These are phyloP conservation scores for Schrenkiella parvula DNA, from an alignment of 345 rosid species.

Conservation along the genomic window DNA sequence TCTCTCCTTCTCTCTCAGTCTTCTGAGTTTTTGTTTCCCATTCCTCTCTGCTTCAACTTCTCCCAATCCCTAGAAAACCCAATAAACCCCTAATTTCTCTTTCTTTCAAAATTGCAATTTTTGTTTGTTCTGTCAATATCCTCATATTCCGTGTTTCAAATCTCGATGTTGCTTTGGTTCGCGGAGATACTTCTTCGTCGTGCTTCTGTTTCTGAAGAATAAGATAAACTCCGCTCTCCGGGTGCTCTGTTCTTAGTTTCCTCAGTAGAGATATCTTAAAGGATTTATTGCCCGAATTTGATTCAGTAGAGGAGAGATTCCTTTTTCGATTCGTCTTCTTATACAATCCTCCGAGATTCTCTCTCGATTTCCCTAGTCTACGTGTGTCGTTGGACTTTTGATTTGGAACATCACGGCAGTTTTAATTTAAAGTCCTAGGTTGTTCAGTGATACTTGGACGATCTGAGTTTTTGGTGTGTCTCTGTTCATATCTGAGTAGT, in stretches of 20 bases:
- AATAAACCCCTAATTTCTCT: constrained; percentile 36
- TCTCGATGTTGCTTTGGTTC: constrained; percentile 32
- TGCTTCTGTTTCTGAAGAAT: constrained; percentile 36
- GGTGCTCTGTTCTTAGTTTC: constrained; percentile 31
- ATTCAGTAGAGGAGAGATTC: constrained; percentile 46
- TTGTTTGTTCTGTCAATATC: constrained; percentile 26
- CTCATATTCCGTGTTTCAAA: constrained; percentile 25
- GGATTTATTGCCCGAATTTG: constrained; percentile 32
- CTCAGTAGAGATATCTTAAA: not conserved
- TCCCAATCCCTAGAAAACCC: constrained; percentile 34
- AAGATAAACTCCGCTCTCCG: constrained; percentile 27
- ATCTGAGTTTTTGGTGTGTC: constrained; percentile 17
- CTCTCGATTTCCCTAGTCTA: constrained; percentile 34
- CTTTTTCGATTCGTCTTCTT: constrained; percentile 29
- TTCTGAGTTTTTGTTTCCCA: constrained; percentile 39
- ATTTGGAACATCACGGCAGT: not conserved
- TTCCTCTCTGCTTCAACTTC: constrained; percentile 40
- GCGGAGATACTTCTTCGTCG: not conserved
- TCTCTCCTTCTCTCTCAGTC: constrained; percentile 18
- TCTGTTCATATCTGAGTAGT: constrained; percentile 37
- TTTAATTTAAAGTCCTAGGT: not conserved
- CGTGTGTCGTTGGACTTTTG: constrained; percentile 1
- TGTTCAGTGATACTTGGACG: constrained; percentile 9
- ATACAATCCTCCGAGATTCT: not conserved
- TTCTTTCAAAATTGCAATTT: constrained; percentile 31